A percentile compares a stretch with the other conserved stretches of the same genome.
Conservation (phyloP, 2,329 filamentous ascomycete species). For the Sporothrix humicola region DNA sequence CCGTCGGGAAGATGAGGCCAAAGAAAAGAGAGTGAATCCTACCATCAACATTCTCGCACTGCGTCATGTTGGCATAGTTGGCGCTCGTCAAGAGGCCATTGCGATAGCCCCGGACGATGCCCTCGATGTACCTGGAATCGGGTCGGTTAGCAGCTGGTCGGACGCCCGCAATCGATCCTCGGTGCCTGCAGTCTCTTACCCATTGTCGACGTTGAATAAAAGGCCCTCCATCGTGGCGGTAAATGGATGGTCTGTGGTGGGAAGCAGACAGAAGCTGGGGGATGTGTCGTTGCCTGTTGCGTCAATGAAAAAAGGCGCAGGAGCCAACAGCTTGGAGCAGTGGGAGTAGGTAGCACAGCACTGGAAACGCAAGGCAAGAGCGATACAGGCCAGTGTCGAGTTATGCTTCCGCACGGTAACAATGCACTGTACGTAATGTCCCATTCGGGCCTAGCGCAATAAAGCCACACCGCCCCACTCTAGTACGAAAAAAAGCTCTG, state of each 20-base stretch:
- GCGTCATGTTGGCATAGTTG: slow-evolving; percentile 94
- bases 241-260: slow-evolving; percentile 29
- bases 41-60: slow-evolving; percentile 98
- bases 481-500: slow-evolving; percentile 35
- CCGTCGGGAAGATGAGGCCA: no score
- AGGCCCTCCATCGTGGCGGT: slow-evolving; percentile 78
- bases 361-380: slow-evolving; percentile 5
- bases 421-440: background rate
- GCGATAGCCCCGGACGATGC: slow-evolving; percentile 94
- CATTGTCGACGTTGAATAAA: slow-evolving; percentile 92
- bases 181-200: slow-evolving; percentile 58
- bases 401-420: background rate
- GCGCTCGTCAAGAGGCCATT: slow-evolving; percentile 87
- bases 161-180: background rate
- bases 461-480: slow-evolving; percentile 35
- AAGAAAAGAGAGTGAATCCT: slow-evolving; percentile 34
- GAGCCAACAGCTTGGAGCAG: slow-evolving; percentile 23
- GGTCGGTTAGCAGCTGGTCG: slow-evolving; percentile 22
- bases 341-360: no score
- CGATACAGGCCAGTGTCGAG: slow-evolving; percentile 2
- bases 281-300: slow-evolving; percentile 34
- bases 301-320: slow-evolving; percentile 36
- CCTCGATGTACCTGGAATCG: slow-evolving; percentile 81
- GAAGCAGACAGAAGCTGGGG: slow-evolving; percentile 30
- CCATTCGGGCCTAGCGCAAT: slow-evolving; percentile 32